These are phyloP conservation scores for Novymonas esmeraldas DNA, from an alignment of 208 protist species.

Conservation along the genomic window DNA sequence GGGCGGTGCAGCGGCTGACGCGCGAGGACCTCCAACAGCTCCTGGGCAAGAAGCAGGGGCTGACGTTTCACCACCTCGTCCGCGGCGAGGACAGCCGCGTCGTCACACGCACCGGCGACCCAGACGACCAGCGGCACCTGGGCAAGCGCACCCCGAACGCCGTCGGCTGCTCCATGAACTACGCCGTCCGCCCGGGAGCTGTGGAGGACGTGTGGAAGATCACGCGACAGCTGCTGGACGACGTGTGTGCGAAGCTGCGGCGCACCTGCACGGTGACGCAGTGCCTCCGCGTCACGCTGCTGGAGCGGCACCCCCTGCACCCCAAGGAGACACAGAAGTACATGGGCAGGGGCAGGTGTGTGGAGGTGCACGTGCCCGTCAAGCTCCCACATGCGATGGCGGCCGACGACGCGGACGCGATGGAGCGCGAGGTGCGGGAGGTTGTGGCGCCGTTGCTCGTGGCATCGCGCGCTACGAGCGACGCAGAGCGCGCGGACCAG, in stretches of 20 bases:
- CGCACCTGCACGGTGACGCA: slow-evolving; percentile 37
- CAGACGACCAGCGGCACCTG: slow-evolving; percentile 54
- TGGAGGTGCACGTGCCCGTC: slow-evolving; percentile 79
- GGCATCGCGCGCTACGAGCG: slow-evolving; percentile 34
- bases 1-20: slow-evolving; percentile 62
- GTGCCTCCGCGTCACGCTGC: slow-evolving; percentile 67
- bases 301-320: slow-evolving; percentile 83
- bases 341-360: slow-evolving; percentile 83
- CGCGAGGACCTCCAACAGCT: slow-evolving; percentile 51
- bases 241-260: slow-evolving; percentile 74
- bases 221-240: slow-evolving; percentile 59
- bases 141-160: slow-evolving; percentile 62
- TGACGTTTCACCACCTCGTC: slow-evolving; percentile 72
- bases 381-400: slow-evolving; percentile 52
- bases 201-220: slow-evolving; percentile 77
- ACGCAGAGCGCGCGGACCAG: slow-evolving; percentile 49
- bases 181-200: slow-evolving; percentile 70
- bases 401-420: slow-evolving; percentile 34
- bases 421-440: slow-evolving; percentile 45
- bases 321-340: slow-evolving; percentile 82
- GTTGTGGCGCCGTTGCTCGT: slow-evolving; percentile 61
- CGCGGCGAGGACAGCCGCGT: slow-evolving; percentile 76
- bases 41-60: slow-evolving; percentile 69
- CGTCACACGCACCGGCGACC: slow-evolving; percentile 79
- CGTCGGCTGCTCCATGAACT: slow-evolving; percentile 90